These are phyloP conservation scores for Annulohypoxylon truncatum DNA, from an alignment of 2,329 filamentous ascomycete genomes.

Conservation along the genomic window DNA sequence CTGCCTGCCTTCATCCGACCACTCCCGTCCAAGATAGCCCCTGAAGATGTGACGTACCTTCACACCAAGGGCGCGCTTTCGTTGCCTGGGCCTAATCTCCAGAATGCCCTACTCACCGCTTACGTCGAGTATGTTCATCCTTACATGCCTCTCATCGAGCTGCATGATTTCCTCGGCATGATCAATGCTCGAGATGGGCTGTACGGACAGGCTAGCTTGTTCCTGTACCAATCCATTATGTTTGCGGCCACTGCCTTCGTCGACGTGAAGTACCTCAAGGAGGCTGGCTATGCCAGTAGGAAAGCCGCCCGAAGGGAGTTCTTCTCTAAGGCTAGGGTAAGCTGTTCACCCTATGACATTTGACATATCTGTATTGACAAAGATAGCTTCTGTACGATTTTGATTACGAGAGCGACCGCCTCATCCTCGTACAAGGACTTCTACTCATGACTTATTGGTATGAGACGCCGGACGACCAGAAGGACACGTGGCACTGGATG, in stretches of 20 bases:
- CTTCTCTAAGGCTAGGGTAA: conserved; percentile 86
- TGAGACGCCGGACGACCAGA: conserved; percentile 95
- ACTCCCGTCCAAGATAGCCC: conserved; percentile 78
- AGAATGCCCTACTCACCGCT: conserved; percentile 82
- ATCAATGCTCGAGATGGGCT: conserved; percentile 75
- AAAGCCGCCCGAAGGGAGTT: conserved; percentile 89
- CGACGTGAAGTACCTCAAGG: conserved; percentile 78
- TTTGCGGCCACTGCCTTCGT: conserved; percentile 92
- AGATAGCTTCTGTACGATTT: conserved; percentile 87
- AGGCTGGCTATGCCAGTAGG: conserved; percentile 80
- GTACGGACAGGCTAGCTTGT: conserved; percentile 79
- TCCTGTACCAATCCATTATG: conserved; percentile 95
- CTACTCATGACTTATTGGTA: conserved; percentile 98
- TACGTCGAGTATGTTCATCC: conserved; percentile 93
- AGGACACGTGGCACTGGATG: conserved; percentile 99
- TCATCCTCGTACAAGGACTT: conserved; percentile 87
- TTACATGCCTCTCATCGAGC: conserved; percentile 89
- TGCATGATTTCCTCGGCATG: conserved; percentile 68
- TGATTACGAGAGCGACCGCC: conserved; percentile 91
- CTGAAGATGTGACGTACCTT: conserved; percentile 86
- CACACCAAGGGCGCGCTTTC: conserved; percentile 85
- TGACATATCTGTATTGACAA: conserved; percentile 28
- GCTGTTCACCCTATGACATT: conserved; percentile 54
- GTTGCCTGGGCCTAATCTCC: conserved; percentile 75
- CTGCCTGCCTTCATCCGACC: conserved; percentile 80